These are phyloP conservation scores for Kitagawia praeruptora DNA, from an alignment of 129 eudicot genomes.

Conservation along the genomic window DNA sequence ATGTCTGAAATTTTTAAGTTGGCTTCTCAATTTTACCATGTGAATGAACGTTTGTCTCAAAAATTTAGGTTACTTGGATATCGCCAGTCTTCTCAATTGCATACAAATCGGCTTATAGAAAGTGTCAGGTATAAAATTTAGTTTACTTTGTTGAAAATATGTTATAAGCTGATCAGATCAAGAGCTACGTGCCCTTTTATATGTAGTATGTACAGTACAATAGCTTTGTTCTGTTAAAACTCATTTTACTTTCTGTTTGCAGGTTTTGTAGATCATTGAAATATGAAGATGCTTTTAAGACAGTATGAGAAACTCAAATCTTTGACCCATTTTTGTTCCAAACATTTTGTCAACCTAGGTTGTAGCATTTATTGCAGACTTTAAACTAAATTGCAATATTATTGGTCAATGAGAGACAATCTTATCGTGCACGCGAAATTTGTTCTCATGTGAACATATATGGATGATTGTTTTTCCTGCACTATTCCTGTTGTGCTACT, in stretches of 20 bases:
- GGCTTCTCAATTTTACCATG: not conserved
- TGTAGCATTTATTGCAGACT: slow-evolving; percentile 6
- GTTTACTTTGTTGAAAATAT: not conserved
- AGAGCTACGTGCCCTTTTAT: not conserved
- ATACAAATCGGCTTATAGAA: slow-evolving; percentile 18
- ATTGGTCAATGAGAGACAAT: not conserved
- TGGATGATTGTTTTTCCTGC: slow-evolving; percentile 28
- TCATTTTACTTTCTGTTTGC: not conserved
- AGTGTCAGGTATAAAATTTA: slow-evolving; percentile 26
- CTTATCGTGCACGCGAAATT: slow-evolving; percentile 27
- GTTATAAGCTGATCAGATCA: not conserved
- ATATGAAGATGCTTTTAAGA: slow-evolving; percentile 1
- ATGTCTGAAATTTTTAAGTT: slow-evolving; percentile 14
- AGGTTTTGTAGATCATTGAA: slow-evolving; percentile 8
- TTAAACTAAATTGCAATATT: slow-evolving; percentile 1
- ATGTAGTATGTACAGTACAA: not conserved
- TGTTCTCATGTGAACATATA: slow-evolving; percentile 23
- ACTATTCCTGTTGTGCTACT: slow-evolving; percentile 14
- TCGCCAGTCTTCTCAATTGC: slow-evolving; percentile 17
- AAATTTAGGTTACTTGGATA: slow-evolving; percentile 17
- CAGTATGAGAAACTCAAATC: not conserved
- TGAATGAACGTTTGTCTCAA: not conserved
- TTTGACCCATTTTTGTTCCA: slow-evolving; percentile 13
- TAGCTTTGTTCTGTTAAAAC: not conserved
- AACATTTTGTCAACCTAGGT: slow-evolving; percentile 8